Percentiles rank a stretch among this genome's conserved stretches.
Evolutionary conservation across 352 stramenopile species (phyloP).

Genomic region (Phytopythium litorale): DNA sequence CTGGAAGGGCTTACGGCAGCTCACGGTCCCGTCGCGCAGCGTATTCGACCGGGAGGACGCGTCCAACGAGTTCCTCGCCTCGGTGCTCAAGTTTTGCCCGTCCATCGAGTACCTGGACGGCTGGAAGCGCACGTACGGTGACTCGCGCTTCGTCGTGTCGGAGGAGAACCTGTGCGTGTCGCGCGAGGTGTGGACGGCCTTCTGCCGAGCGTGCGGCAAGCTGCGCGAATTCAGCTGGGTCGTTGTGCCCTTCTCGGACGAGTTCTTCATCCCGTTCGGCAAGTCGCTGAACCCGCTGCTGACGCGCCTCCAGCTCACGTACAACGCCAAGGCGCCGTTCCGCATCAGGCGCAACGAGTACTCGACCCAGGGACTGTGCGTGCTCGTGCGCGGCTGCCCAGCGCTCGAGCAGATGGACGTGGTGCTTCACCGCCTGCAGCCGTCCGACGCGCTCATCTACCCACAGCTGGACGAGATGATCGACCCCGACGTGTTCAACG

Average conservation of each 20-base stretch:
- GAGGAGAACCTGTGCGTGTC: constrained; percentile 34
- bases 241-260: constrained; percentile 60
- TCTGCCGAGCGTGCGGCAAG: constrained; percentile 31
- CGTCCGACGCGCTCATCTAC: constrained; percentile 42
- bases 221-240: constrained; percentile 68
- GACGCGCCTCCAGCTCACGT: constrained; percentile 41
- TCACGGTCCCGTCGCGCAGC: constrained; percentile 29
- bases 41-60: constrained; percentile 27
- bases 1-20: constrained; percentile 30
- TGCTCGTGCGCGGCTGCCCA: constrained; percentile 27
- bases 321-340: constrained; percentile 45
- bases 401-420: constrained; percentile 33
- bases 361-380: constrained; percentile 34
- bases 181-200: constrained; percentile 33
- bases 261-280: constrained; percentile 60
- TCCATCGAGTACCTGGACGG: constrained; percentile 58
- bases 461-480: constrained; percentile 64
- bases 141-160: constrained; percentile 29
- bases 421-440: constrained; percentile 42
- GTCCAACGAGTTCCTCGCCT: constrained; percentile 30
- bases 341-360: constrained; percentile 48
- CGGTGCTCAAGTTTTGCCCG: constrained; percentile 33
- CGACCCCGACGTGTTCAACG: constrained; percentile 42
- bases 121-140: constrained; percentile 55
- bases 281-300: constrained; percentile 29